Evolutionary conservation across 441 rosid species (phyloP).

Genomic region (Pelargonium cotyledonis): DNA sequence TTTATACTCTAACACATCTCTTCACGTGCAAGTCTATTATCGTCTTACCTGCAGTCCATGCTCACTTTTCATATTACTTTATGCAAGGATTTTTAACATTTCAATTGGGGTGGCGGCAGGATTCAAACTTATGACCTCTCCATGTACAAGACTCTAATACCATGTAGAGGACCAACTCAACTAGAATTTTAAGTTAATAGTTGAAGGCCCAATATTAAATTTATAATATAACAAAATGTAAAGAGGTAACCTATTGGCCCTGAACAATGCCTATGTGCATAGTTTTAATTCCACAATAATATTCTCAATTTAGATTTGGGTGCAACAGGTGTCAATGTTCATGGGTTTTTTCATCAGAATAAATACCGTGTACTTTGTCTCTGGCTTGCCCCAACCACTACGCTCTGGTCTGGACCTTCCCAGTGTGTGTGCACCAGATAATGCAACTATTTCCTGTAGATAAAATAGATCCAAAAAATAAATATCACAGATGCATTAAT

Average conservation of each 20-base stretch:
- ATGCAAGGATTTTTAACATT: too few relatives aligned
- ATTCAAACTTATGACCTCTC: too few relatives aligned
- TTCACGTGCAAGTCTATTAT: too few relatives aligned
- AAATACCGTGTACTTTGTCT: constrained; percentile 86
- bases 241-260: not conserved
- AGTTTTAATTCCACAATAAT: not conserved
- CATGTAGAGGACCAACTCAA: too few relatives aligned
- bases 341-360: not conserved
- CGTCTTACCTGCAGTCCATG: too few relatives aligned
- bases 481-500: constrained; percentile 10
- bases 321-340: not conserved
- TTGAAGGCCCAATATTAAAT: too few relatives aligned
- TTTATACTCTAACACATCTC: too few relatives aligned
- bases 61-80: too few relatives aligned
- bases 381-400: constrained; percentile 94
- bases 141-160: too few relatives aligned
- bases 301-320: not conserved
- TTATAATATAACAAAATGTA: not conserved
- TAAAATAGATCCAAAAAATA: constrained; percentile 12
- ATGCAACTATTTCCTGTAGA: constrained; percentile 83
- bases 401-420: constrained; percentile 95
- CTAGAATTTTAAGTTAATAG: too few relatives aligned
- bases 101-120: too few relatives aligned
- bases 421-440: constrained; percentile 92
- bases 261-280: not conserved